phyloP scores from a whole-genome alignment of 225 moss, liverwort and hornwort species.

The Physcomitrium patens region DNA sequence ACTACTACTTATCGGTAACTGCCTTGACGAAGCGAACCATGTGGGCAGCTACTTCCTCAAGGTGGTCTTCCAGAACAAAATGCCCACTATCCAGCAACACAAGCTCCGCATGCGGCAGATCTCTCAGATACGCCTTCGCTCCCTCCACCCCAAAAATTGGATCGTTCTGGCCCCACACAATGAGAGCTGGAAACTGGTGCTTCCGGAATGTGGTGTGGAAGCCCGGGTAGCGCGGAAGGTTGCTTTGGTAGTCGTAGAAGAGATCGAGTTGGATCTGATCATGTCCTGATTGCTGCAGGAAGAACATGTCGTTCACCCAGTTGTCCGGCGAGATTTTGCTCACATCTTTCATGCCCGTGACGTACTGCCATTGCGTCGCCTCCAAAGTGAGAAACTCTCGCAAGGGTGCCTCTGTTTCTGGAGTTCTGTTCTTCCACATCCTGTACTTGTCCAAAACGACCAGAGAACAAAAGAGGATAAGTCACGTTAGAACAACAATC shows the following conservation, averaged over 20 bases:
- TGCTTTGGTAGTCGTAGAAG: conserved; percentile 41
- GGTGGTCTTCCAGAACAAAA: conserved; percentile 42
- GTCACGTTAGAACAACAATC: too few species aligned
- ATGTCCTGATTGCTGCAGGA: conserved; percentile 38
- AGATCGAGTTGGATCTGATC: conserved; percentile 44
- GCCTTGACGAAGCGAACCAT: conserved; percentile 23
- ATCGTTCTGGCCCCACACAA: conserved; percentile 50
- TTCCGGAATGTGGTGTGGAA: conserved; percentile 37
- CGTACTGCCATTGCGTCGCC: conserved; percentile 29
- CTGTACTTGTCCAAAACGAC: not conserved
- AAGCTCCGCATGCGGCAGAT: conserved; percentile 40
- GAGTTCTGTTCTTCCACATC: conserved; percentile 30
- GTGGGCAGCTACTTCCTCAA: conserved; percentile 12
- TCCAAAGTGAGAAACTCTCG: conserved; percentile 19
- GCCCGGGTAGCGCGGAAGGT: conserved; percentile 30
- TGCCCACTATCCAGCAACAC: conserved; percentile 36
- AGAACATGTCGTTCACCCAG: conserved; percentile 43
- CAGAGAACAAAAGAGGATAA: not conserved
- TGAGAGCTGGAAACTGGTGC: conserved; percentile 42
- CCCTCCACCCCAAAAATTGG: conserved; percentile 33
- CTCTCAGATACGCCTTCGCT: conserved; percentile 29
- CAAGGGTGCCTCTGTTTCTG: conserved; percentile 18
- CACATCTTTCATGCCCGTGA: conserved; percentile 17
- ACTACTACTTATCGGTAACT: not conserved
- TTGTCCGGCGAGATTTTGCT: conserved; percentile 41